Evolutionary conservation across 2,329 filamentous ascomycete genomes (phyloP).

Genomic region (Exophiala dermatitidis): DNA sequence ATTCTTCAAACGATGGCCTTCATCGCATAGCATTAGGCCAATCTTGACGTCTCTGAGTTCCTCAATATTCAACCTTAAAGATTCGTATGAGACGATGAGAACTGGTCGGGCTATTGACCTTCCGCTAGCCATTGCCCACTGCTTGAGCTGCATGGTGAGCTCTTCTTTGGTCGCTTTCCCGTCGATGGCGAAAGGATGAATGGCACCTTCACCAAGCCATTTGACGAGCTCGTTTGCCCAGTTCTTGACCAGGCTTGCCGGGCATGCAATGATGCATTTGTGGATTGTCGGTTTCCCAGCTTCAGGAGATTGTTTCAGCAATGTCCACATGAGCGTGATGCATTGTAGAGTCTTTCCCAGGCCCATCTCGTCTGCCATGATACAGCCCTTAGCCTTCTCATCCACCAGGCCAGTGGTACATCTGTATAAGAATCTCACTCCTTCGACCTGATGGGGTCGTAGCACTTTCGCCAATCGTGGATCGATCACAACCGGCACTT

Average conservation of each 20-base stretch:
- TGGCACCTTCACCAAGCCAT: slow-evolving; percentile 88
- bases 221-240: slow-evolving; percentile 97
- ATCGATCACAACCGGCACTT: slow-evolving; percentile 96
- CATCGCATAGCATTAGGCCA: slow-evolving; percentile 87
- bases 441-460: slow-evolving; percentile 93
- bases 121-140: slow-evolving; percentile 92
- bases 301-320: slow-evolving; percentile 90
- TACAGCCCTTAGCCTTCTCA: slow-evolving; percentile 87
- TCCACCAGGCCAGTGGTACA: slow-evolving; percentile 96
- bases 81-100: slow-evolving; percentile 97
- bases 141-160: slow-evolving; percentile 77
- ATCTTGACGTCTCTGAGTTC: slow-evolving; percentile 86
- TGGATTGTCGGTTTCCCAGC: slow-evolving; percentile 91
- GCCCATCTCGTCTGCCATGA: slow-evolving; percentile 99
- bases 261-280: slow-evolving; percentile 94
- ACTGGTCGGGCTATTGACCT: slow-evolving; percentile 83
- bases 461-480: slow-evolving; percentile 81
- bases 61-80: slow-evolving; percentile 80
- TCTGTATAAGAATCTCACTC: slow-evolving; percentile 93
- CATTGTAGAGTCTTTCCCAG: slow-evolving; percentile 95
- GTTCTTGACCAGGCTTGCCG: slow-evolving; percentile 90
- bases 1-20: slow-evolving; percentile 94
- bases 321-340: slow-evolving; percentile 92
- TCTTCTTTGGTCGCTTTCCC: slow-evolving; percentile 95
- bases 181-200: slow-evolving; percentile 90